Base-by-base conservation (phyloP, 768 basidiomycete genomes). In the Lactarius hengduanensis region DNA sequence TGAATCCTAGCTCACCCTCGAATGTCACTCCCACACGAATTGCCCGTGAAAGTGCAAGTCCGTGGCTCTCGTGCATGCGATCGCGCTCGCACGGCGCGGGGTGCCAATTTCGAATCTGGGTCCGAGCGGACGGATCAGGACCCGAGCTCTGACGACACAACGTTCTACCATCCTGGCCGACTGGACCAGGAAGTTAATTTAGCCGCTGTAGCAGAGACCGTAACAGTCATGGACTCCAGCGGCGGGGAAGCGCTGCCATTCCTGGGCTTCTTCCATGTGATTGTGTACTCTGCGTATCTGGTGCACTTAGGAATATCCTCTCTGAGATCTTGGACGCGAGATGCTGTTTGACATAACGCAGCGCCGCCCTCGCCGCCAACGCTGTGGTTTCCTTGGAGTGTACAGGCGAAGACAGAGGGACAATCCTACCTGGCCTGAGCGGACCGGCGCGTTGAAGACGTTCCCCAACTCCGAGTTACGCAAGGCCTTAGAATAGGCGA, bases 231-330 rank as follows among this genome's bases (percentile, higher is more conserved):
- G 8, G 50, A 34, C 10, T 16, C 22, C 28, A n/a, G 16, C 22
- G 9, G 18, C 22, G 50, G 22, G 34, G 30, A 28, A 36, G 10
- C 11, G 5, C 47, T 11, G 34, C 50, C 60, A 2, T 32, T 32
- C 13, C 20, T 32, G 18, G 26, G 8, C 41, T 22, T 18, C 41
- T 34, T 18, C 34, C 30, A 26, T 61, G 60, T 22, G 61, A 54
- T 18, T 61, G 61, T 28, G 22, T 53, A 8, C 50, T 61, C 22
- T 61, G 61, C 20, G 7, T 53, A 53, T 40, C 61, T 61, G 61
- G 61, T 61, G 50, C 61, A 32, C 59, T 47, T 47, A 50, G 43
- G 30, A 20, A 59, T 59, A 11, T 55, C 30, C 28, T n/a, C 32
- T 60, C 59, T 60, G 20, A 22, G n/a, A 47, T 8, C 26, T 34